Evolutionary conservation across 768 basidiomycete genomes (phyloP).

Genomic region (Fistulinella prunicolor): DNA sequence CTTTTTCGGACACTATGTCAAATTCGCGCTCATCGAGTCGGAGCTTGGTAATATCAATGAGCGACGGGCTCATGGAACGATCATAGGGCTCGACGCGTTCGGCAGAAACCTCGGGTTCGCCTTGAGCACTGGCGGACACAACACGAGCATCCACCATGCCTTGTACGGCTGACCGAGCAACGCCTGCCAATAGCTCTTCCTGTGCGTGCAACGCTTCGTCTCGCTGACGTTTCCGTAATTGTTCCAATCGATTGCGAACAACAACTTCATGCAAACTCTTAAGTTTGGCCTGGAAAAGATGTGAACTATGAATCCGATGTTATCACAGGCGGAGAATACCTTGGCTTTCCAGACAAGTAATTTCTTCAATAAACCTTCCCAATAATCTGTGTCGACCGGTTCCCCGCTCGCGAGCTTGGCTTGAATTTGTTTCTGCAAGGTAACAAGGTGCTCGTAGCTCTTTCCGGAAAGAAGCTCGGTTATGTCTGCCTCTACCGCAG

Average conservation of each 20-base stretch:
- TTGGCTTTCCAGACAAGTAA: slow-evolving; percentile 97
- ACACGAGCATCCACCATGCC: slow-evolving; percentile 38
- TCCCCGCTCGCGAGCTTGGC: slow-evolving; percentile 88
- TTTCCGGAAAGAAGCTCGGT: slow-evolving; percentile 79
- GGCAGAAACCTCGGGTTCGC: slow-evolving; percentile 36
- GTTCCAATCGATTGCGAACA: slow-evolving; percentile 92
- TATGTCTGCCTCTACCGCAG: slow-evolving; percentile 84
- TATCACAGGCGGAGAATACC: slow-evolving; percentile 38
- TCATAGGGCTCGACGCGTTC: slow-evolving; percentile 80
- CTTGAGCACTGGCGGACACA: slow-evolving; percentile 31
- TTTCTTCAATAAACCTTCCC: slow-evolving; percentile 91
- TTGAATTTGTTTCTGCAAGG: slow-evolving; percentile 83
- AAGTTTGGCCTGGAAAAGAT: slow-evolving; percentile 69
- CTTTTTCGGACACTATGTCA: slow-evolving; percentile 67
- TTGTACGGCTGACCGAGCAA: slow-evolving; percentile 57
- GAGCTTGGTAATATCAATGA: slow-evolving; percentile 69
- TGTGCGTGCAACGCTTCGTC: slow-evolving; percentile 95
- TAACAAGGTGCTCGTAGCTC: slow-evolving; percentile 77
- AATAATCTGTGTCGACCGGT: slow-evolving; percentile 96
- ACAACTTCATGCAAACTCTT: slow-evolving; percentile 94
- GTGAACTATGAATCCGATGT: not conserved
- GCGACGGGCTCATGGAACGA: slow-evolving; percentile 81
- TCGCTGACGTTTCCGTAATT: slow-evolving; percentile 91
- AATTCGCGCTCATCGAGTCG: slow-evolving; percentile 77
- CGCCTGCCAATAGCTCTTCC: slow-evolving; percentile 82